Percentiles rank a stretch among this genome's conserved stretches.
Evolutionary conservation across 768 basidiomycete genomes (phyloP).

Genomic region (Leccinellum albellum): DNA sequence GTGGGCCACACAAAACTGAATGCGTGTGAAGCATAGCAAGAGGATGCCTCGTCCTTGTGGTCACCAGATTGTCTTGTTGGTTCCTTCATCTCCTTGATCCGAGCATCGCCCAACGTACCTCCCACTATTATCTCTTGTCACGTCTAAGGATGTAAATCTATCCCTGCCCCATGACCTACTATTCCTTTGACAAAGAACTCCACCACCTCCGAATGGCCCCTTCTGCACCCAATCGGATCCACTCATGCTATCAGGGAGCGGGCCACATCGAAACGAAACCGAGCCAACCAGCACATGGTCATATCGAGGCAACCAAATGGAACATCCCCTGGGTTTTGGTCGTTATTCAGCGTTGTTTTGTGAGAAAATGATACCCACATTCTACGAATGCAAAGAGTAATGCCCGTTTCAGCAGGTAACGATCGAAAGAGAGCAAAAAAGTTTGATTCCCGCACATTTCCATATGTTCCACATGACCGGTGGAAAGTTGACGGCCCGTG

Average conservation of each 20-base stretch:
- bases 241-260: neutral
- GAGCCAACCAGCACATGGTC: neutral
- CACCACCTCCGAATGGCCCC: neutral
- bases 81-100: neutral
- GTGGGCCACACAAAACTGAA: neutral
- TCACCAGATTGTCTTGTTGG: neutral
- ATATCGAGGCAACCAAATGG: neutral
- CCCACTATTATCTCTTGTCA: neutral
- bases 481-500: neutral
- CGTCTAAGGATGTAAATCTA: neutral
- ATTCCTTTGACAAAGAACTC: neutral
- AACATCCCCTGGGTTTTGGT: neutral
- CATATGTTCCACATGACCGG: neutral
- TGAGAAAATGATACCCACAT: neutral
- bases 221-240: neutral
- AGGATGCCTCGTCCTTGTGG: neutral
- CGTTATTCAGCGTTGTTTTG: neutral
- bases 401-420: neutral
- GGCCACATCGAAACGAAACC: neutral
- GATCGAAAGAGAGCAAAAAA: neutral
- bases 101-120: neutral
- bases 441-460: neutral
- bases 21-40: neutral
- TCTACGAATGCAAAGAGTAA: neutral
- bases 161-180: neutral